Conservation (phyloP, 495 filamentous ascomycete species). For the Daldinia childiae region DNA sequence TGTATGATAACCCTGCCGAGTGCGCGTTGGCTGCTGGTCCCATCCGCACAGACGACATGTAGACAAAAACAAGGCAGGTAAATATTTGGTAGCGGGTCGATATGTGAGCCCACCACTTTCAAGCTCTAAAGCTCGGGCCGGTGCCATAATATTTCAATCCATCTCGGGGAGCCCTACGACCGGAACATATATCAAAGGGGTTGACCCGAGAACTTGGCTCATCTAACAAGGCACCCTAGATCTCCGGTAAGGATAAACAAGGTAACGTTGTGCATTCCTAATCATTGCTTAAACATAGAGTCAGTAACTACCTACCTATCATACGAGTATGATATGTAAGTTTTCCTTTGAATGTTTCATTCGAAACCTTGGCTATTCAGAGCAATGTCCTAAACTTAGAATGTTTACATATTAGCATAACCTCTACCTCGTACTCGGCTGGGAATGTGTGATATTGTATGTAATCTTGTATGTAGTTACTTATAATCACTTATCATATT, state of each 20-base stretch:
- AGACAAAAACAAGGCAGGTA: constrained; percentile 18
- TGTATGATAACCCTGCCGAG: constrained; percentile 22
- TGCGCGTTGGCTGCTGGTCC: constrained; percentile 16
- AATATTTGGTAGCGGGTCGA: constrained; percentile 19
- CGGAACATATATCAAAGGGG: constrained; percentile 19
- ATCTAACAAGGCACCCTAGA: constrained; percentile 3
- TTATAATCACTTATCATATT: constrained; percentile 1
- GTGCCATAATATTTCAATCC: constrained; percentile 15
- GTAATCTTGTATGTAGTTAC: no score
- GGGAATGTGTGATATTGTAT: neutral
- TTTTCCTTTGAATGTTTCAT: neutral
- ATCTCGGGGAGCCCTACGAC: constrained; percentile 20
- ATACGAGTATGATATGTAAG: neutral
- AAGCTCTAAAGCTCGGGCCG: constrained; percentile 20
- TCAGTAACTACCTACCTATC: neutral
- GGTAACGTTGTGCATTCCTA: neutral
- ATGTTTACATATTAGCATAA: neutral
- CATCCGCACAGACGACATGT: constrained; percentile 32
- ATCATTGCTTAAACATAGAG: neutral
- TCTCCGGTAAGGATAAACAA: neutral
- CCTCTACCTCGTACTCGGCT: neutral
- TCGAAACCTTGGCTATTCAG: neutral
- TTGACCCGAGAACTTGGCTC: constrained; percentile 37
- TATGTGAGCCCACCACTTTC: constrained; percentile 8
- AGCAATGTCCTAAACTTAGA: neutral